Evolutionary conservation across 2,329 filamentous ascomycete species (phyloP), one percentile per base, ranked within the genome.

Genomic region (Emergomyces orientalis): DNA sequence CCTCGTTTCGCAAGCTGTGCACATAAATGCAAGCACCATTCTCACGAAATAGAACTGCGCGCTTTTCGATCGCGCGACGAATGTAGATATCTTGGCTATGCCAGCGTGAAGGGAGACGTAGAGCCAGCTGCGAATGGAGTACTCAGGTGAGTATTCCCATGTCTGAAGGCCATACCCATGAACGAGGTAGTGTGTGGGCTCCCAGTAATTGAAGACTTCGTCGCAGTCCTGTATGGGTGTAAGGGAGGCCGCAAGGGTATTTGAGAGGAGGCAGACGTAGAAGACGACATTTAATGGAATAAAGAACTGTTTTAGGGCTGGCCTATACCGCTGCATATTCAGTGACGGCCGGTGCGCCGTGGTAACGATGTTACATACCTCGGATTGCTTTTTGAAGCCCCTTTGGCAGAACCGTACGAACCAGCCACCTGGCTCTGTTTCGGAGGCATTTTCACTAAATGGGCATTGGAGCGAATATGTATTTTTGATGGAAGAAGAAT

Each of bases 191-290:
- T 99, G 94, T 0, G 92, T 86, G 0, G 94, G 93, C 71, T 99
- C 94, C 91, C 93, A 99, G 80, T 96, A 99, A 75, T 99, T 99
- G 83, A 96, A 99, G 13, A 93, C 93, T 79, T 99, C 94, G 71
- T 99, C 94, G 74, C 94, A 99, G 76, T 99, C 94, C 74, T 97
- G 92, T 67, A 99, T 96, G 0, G 94, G 94, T 1, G 91, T 87
- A 73, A 88, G 93, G 39, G 88, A 71, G 13, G 93, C 94, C 7
- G 93, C 89, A 27, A 93, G 70, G 22, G 88, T 67, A 72, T 91
- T 91, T 67, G 88, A 87, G 37, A 80, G 79, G 55, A 95, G 79
- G 74, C 95, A 94, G 66, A 90, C 76, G 72, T 89, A 94, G 74
- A 97, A 95, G 14, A 88, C 88, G 56, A 85, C 82, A 67, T 90